Conservation (phyloP, 2,329 filamentous ascomycete species). For the Myriangium duriaei region DNA sequence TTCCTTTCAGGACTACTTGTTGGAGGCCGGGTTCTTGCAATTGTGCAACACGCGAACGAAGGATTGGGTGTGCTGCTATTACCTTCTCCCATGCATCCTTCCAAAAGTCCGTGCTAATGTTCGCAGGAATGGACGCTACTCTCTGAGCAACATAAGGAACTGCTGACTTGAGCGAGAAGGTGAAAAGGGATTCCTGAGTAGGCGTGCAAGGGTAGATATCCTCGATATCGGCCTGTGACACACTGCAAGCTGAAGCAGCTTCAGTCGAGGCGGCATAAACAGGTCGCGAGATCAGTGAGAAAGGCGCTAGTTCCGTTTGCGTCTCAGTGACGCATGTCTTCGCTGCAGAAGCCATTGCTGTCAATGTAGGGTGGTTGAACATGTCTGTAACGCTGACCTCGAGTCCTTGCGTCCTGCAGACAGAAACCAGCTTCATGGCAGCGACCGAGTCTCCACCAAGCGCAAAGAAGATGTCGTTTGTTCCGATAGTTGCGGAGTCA, state of each 20-base stretch:
- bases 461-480: constrained; percentile 32
- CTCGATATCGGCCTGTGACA: constrained; percentile 19
- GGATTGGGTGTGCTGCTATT: constrained; percentile 21
- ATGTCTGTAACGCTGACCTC: constrained; percentile 31
- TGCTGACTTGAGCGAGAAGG: constrained; percentile 22
- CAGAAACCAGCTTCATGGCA: constrained; percentile 33
- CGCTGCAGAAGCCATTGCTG: constrained; percentile 31
- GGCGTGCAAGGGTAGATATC: constrained; percentile 32
- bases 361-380: constrained; percentile 30
- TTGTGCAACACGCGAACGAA: constrained; percentile 24
- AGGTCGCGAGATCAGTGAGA: constrained; percentile 20
- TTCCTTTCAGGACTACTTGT: constrained; percentile 18
- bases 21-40: constrained; percentile 9
- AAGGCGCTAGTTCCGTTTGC: constrained; percentile 20
- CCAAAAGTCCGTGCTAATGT: constrained; percentile 22
- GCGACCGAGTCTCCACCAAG: constrained; percentile 36
- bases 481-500: constrained; percentile 20
- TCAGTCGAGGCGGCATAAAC: constrained; percentile 21
- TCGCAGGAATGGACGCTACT: constrained; percentile 20
- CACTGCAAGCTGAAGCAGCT: constrained; percentile 24
- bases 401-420: constrained; percentile 24
- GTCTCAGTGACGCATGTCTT: constrained; percentile 18
- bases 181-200: constrained; percentile 30
- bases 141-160: constrained; percentile 29
- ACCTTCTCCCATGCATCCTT: constrained; percentile 27